Percentiles rank a stretch among this genome's conserved stretches.
phyloP scores from a whole-genome alignment of 2,329 filamentous ascomycete species.

The Emmonsiellopsis sp. region DNA sequence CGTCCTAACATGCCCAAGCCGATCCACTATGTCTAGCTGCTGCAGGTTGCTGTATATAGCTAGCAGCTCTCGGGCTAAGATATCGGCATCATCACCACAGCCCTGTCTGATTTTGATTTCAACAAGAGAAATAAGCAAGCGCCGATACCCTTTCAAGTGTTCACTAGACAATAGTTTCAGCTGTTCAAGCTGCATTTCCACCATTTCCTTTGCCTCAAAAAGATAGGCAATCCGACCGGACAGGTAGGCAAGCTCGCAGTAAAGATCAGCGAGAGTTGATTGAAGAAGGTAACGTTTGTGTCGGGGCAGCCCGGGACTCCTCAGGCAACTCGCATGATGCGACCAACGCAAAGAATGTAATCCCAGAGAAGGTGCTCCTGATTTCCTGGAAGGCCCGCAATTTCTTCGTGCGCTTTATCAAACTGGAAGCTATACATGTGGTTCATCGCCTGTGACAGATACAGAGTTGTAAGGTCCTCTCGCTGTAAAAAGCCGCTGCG shows the following conservation, averaged over 20 bases:
- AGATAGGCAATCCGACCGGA: not conserved
- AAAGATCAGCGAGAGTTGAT: slow-evolving; percentile 1
- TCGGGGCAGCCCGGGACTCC: not conserved
- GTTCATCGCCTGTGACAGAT: no score
- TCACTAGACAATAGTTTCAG: not conserved
- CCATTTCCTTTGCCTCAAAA: not conserved
- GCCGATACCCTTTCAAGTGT: not conserved
- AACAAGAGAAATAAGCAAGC: slow-evolving; percentile 1
- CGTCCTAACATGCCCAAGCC: not conserved
- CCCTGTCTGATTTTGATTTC: not conserved
- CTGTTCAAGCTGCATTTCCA: not conserved
- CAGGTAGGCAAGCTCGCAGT: slow-evolving; percentile 1
- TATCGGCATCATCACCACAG: not conserved
- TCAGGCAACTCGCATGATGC: slow-evolving; percentile 3
- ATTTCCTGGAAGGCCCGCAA: not conserved
- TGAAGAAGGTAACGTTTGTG: not conserved
- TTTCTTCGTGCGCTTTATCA: no score
- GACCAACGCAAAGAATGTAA: not conserved
- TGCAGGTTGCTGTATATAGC: not conserved
- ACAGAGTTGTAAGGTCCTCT: no score
- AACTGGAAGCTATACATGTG: no score
- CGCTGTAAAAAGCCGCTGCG: no score
- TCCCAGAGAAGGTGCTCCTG: slow-evolving; percentile 2
- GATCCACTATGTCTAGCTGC: not conserved
- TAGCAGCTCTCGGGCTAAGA: not conserved